Evolutionary conservation across 148 eudicot species (phyloP), one percentile per base, ranked within the genome.

Genomic region (Beta vulgaris): DNA sequence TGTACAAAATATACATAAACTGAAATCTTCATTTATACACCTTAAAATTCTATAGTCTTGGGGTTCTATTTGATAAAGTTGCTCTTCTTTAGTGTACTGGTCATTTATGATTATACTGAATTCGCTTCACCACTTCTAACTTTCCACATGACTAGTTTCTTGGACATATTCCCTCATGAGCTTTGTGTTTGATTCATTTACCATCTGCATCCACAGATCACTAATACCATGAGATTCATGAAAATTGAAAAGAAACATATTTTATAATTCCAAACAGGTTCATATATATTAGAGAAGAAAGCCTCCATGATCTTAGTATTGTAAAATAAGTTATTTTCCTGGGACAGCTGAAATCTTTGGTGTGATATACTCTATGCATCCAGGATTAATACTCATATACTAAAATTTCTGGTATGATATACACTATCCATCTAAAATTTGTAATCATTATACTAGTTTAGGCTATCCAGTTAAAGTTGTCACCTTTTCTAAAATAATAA

Each of bases 151-250:
- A 72, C 84, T 88, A 49, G 98, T 91, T 85, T 93, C 95, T 69
- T 80, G 59, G 48, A 93, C 91, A 79, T 93, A 93, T n/a, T 91
- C 97, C 79, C 93, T 89, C 98, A 93, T 93, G 32, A 93, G 77
- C 73, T 74, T 88, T 59, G 91, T 93, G 79, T 93, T 91, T 4
- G 88, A 82, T 19, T 93, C 91, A 23, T 86, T 78, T 36, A 87
- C 93, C 93, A 80, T 88, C 98, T 93, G 95, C 82, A 75, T 63
- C 66, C 66, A 54, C 49, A 49, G 29, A 7, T 40, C 71, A 63
- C 65, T 68, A 14, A 48, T 70, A 9, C 7, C 2, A 65, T 26
- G 35, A 48, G 32, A 39, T 59, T 19, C 12, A 40, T 10, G 23
- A 36, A 34, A 54, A 35, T 32, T 15, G 16, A 31, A 25, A 32